A percentile compares a stretch with the other conserved stretches of the same genome.
These are phyloP conservation scores for Fusarium kyushuense DNA, from an alignment of 2,329 filamentous ascomycete species.

Conservation along the genomic window DNA sequence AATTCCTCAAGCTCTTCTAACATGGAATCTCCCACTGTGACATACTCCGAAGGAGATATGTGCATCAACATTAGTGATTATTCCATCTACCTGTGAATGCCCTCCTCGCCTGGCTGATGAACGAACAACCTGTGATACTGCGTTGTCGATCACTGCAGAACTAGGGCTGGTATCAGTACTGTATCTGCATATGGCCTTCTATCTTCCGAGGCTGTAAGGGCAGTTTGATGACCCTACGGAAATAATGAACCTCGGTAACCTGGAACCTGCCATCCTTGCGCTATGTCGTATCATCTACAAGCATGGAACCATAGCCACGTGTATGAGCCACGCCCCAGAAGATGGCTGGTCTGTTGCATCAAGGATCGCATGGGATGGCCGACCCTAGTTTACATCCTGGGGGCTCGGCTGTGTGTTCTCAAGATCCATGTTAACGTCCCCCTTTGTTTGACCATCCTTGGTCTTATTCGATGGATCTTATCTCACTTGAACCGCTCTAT, in stretches of 20 bases:
- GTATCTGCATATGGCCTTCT: neutral
- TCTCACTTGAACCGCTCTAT: neutral
- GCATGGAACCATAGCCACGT: neutral
- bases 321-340: neutral
- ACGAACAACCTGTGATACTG: neutral
- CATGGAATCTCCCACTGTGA: neutral
- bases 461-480: neutral
- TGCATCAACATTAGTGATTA: neutral
- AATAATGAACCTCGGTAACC: neutral
- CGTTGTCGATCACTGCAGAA: conserved; percentile 15
- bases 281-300: conserved; percentile 1
- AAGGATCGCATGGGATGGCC: neutral
- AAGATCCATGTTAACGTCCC: neutral
- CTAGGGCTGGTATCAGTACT: neutral
- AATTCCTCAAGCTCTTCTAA: neutral
- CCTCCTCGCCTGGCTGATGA: neutral
- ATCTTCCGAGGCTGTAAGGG: neutral
- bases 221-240: conserved; percentile 3
- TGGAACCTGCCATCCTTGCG: neutral
- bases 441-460: conserved; percentile 1
- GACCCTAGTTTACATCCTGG: conserved; percentile 6
- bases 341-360: neutral
- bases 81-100: neutral
- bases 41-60: neutral
- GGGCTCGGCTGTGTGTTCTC: neutral